Base-by-base conservation (phyloP, 306 rosid species). In the Citrullus mucosospermus region DNA sequence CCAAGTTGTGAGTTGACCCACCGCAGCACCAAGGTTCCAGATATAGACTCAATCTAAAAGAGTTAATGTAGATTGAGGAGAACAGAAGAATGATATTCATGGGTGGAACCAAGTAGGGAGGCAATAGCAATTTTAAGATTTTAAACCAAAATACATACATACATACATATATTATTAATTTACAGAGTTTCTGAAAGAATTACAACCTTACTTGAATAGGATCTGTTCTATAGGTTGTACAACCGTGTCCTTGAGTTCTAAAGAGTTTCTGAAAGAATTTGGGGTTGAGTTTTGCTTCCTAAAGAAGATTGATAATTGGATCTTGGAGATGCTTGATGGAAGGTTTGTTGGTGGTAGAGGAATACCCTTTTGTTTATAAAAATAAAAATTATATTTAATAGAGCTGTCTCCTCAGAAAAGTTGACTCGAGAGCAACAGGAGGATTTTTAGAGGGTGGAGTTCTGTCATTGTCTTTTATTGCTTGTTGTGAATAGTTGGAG, bases 1-100 rank as follows among this genome's bases (percentile, higher is more conserved):
- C 86, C 97, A 79, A 95, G 99, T 80, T 95, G 99, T 10, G 97
- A 82, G 84, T 92, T 95, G 87, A 95, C 86, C 99, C 99, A 95
- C 16, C 99, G 99, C 87, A 95, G 81, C 83, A 95, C 99, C 86
- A 95, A 79, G 0, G 97, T 95, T 87, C 99, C 99, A 81, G 99
- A 95, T 85, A 91, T 87, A 25, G 92, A 83, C 85, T 91, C 99
- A 87, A 95, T 92, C 99, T 95, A 79, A 70, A 78, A 69, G 68
- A 82, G 14, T 25, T 48, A 39, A 73, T 70, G 51, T 15, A 50
- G 7, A 17, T 50, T 30, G 43, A 70, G 14, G 48, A 25, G 74
- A 81, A 59, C 75, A 75, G 5, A 13, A 30, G 11, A 62, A 48
- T 22, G 8, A 71, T 70, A 46, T 73, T 51, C 60, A 73, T 3